Base-by-base conservation (phyloP, 106 monocot genomes). In the Dendrobium nobile region DNA sequence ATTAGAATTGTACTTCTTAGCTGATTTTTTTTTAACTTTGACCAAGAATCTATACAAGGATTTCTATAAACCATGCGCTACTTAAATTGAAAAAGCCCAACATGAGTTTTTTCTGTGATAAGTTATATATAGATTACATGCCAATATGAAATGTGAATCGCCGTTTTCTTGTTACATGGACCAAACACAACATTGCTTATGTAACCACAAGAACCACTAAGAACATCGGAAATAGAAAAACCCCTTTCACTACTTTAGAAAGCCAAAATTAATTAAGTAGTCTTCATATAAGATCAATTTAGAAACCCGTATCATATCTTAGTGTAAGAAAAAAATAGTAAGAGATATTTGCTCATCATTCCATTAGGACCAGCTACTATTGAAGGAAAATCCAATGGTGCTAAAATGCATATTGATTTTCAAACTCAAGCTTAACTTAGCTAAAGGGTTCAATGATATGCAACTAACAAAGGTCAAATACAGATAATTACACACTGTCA, bases 401-500 rank as follows among this genome's bases (percentile, higher is more conserved):
- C 73, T 19, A 20, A 73, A 41, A 73, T 6, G 40, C 16, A 70
- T 11, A 42, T 33, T 73, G 42, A 73, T 73, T 40, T 40, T 73
- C 6, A 41, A 42, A 73, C 20, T 73, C 42, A 42, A 43, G n/a
- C 41, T 44, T 74, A 74, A 42, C 43, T 74, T 74, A 74, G 19
- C 74, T 74, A 76, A 76, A 48, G 48, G 22, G 13, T 48, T 76
- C 48, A 41, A 44, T n/a, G 48, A 76, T 48, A 48, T 76, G 76
- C 76, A 76, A 10, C 44, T 20, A 43, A 28, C 9, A 74, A 74
- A 42, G 17, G 20, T 42, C 41, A 74, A 19, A 43, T 74, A 74
- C 43, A 74, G 74, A 83, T 41, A 24, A 82, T 41, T 42, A 87
- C 37, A 75, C 77, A 43, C 51, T 82, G 40, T 54, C 80, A 84